Conservation (phyloP, 148 eudicot species). For the Chenopodium album region DNA sequence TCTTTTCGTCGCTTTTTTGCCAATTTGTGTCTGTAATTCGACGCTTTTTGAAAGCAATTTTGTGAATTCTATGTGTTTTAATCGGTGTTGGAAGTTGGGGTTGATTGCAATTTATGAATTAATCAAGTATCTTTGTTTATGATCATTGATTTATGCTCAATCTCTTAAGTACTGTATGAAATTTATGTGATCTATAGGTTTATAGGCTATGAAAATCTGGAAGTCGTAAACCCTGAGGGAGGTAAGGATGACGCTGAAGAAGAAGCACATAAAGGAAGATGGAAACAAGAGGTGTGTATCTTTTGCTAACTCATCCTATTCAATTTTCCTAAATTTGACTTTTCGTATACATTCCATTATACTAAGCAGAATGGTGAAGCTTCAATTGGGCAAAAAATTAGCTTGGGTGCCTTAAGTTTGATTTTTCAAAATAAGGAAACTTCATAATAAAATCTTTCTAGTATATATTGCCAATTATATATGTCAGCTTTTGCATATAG, state of each 20-base stretch:
- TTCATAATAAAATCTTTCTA: not conserved
- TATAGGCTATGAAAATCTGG: slow-evolving; percentile 81
- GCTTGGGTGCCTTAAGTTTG: not conserved
- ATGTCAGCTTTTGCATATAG: not conserved
- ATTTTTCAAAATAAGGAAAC: not conserved
- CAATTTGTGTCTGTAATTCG: not conserved
- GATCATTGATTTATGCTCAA: not conserved
- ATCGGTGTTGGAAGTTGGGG: not conserved
- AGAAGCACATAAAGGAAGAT: slow-evolving; percentile 90
- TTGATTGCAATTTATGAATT: not conserved
- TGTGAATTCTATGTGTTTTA: slow-evolving; percentile 6
- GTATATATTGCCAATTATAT: not conserved
- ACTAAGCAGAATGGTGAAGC: not conserved
- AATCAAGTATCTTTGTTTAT: not conserved
- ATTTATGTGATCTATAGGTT: slow-evolving; percentile 35
- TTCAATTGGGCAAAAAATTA: not conserved
- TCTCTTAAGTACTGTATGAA: not conserved
- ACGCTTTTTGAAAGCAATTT: not conserved
- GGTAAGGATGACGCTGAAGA: slow-evolving; percentile 90
- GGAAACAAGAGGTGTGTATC: slow-evolving; percentile 73
- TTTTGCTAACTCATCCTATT: not conserved
- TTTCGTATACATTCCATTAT: not conserved
- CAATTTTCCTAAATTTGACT: not conserved
- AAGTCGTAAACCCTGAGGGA: slow-evolving; percentile 95
- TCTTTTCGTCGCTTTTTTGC: not conserved